phyloP scores from a whole-genome alignment of 73 alveolate genomes.

The Paramecium octaurelia region DNA sequence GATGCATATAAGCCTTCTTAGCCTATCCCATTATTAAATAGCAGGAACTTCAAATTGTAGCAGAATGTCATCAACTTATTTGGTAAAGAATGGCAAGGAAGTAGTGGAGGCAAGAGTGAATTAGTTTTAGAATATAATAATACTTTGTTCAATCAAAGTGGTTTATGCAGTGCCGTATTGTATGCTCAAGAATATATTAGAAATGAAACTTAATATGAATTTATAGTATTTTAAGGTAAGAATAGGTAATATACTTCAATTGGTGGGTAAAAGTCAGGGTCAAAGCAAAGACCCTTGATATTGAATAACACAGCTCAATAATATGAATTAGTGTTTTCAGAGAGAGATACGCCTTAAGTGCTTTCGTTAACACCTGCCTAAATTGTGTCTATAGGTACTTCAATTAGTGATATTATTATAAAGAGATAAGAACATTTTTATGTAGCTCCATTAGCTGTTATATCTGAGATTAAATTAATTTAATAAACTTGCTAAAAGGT shows the following conservation, averaged over 20 bases:
- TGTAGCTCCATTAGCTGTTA: not conserved
- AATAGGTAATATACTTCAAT: not conserved
- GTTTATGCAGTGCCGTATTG: not conserved
- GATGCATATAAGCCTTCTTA: not conserved
- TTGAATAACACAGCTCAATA: not conserved
- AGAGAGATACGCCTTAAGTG: not conserved
- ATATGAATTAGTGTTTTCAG: not conserved
- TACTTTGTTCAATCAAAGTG: not conserved
- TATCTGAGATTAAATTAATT: not conserved
- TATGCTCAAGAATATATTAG: not conserved
- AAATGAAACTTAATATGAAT: slow-evolving; percentile 20
- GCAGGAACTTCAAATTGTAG: not conserved
- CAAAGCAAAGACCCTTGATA: not conserved
- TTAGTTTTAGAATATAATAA: not conserved
- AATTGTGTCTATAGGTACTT: not conserved
- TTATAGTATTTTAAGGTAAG: not conserved
- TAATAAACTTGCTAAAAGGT: not conserved
- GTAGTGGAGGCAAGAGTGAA: not conserved
- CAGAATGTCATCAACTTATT: not conserved
- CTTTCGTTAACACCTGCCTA: not conserved
- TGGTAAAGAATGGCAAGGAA: slow-evolving; percentile 20
- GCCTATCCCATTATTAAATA: not conserved
- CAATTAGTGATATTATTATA: not conserved
- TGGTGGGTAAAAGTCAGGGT: not conserved
- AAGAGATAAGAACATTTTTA: not conserved